Base-by-base conservation (phyloP, 306 rosid genomes). In the Cyclanthera cordifolia region DNA sequence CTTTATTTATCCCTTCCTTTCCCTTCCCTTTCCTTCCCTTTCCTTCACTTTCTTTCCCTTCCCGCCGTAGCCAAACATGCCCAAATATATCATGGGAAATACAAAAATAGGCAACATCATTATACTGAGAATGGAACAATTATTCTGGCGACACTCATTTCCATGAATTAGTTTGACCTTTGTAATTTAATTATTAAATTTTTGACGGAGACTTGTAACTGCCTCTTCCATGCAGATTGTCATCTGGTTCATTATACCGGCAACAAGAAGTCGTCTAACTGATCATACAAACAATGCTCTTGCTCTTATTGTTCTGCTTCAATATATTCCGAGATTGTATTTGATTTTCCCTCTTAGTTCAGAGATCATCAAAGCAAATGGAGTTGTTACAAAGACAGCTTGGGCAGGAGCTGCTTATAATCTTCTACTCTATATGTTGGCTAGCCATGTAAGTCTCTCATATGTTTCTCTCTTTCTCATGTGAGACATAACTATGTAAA, bases 361-460 rank as follows among this genome's bases (percentile, higher is more conserved):
- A 39, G 90, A 93, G 79, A 79, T 93, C 77, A 81, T 93, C 67
- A 93, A 88, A 81, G 99, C 99, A 77, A 90, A 96, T 39, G 99
- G 99, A 79, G 84, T 90, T 76, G 97, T 93, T 56, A 93, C 97
- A n/a, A 93, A 90, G 80, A 93, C 97, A 73, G 99, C 99, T 51
- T 93, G 96, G 95, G 99, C 96, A 30, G 99, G 99, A 49, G 99
- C 99, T 61, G 99, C 99, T 16, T 93, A 93, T 79, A 93, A 93
- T 82, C 87, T 93, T 56, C 80, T 93, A 69, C 76, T 93, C 50
- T 93, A 84, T 76, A 93, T 93, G 96, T 70, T 93, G 87, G 99
- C 99, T 79, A 93, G 99, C 83, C 99, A 93, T 78, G 99, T 93
- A 77, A 73, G 91, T 75, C 73, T 45, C 66, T 80, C 76, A 2